Evolutionary conservation across 2,329 filamentous ascomycete genomes (phyloP).

Genomic region (Colletotrichum caudatum): DNA sequence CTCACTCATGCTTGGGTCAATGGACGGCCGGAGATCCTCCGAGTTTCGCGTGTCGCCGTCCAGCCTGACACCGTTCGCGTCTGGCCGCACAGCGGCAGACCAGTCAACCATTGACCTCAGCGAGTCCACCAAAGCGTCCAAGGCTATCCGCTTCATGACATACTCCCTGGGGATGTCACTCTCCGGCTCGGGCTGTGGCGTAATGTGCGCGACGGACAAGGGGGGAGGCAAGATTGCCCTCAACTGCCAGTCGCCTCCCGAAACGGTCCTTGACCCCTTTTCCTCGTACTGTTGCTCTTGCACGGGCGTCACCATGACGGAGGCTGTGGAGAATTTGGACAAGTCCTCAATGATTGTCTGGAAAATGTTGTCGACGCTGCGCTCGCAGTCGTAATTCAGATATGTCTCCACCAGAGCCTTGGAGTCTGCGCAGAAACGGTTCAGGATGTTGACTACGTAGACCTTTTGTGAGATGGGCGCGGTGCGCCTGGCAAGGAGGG

Average conservation of each 20-base stretch:
- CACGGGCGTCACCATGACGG: slow-evolving; percentile 78
- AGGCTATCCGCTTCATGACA: slow-evolving; percentile 86
- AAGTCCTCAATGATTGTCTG: slow-evolving; percentile 95
- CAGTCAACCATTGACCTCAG: slow-evolving; percentile 92
- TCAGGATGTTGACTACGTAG: slow-evolving; percentile 88
- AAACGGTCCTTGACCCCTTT: slow-evolving; percentile 71
- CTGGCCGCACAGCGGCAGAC: slow-evolving; percentile 76
- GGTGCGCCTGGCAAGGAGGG: slow-evolving; percentile 87
- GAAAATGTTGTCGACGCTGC: slow-evolving; percentile 96
- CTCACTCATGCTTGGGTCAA: slow-evolving; percentile 76
- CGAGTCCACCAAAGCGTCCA: slow-evolving; percentile 90
- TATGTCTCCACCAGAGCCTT: slow-evolving; percentile 94
- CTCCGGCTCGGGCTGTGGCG: slow-evolving; percentile 69
- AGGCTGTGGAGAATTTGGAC: slow-evolving; percentile 84
- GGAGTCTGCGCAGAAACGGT: slow-evolving; percentile 86
- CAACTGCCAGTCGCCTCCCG: slow-evolving; percentile 83
- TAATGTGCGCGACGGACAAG: slow-evolving; percentile 82
- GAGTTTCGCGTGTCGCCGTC: slow-evolving; percentile 55
- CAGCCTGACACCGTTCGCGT: slow-evolving; percentile 58
- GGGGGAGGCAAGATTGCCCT: slow-evolving; percentile 88
- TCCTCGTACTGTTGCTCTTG: slow-evolving; percentile 93
- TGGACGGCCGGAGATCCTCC: slow-evolving; percentile 63
- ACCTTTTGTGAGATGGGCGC: slow-evolving; percentile 92
- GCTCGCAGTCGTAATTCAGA: slow-evolving; percentile 97
- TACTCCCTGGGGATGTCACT: slow-evolving; percentile 88